Percentiles rank a stretch among this genome's conserved stretches.
These are phyloP conservation scores for Simplicillium aogashimaense DNA, from an alignment of 2,329 filamentous ascomycete genomes.

Conservation along the genomic window DNA sequence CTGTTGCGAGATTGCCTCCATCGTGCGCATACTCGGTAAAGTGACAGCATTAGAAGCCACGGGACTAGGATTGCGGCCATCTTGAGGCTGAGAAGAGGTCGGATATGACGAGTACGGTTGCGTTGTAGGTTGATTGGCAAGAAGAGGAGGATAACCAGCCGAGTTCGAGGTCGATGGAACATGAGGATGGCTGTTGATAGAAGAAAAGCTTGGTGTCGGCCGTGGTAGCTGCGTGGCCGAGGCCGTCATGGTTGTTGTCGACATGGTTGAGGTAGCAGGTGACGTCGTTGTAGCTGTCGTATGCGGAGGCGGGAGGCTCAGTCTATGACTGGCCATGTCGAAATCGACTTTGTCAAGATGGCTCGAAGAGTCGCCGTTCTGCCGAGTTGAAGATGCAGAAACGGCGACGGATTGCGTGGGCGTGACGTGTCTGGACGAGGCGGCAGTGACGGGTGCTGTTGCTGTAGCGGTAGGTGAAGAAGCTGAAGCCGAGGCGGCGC, in stretches of 20 bases:
- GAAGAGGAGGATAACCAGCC: too few relatives aligned
- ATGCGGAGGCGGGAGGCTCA: not conserved
- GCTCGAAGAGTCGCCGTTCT: not conserved
- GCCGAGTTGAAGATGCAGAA: not conserved
- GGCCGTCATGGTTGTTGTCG: not conserved
- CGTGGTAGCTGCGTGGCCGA: not conserved
- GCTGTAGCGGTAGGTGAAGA: not conserved
- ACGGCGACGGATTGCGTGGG: not conserved
- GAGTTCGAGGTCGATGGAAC: not conserved
- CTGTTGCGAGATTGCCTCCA: slow-evolving; percentile 23
- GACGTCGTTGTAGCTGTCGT: not conserved
- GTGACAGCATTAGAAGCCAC: slow-evolving; percentile 20
- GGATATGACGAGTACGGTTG: not conserved
- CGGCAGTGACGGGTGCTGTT: not conserved
- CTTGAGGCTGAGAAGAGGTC: not conserved
- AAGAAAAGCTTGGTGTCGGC: not conserved
- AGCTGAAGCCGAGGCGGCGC: not conserved
- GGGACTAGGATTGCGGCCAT: slow-evolving; percentile 4
- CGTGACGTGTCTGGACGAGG: not conserved
- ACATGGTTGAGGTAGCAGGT: not conserved
- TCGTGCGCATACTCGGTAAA: slow-evolving; percentile 30
- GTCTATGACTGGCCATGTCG: not conserved
- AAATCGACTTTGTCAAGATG: not conserved
- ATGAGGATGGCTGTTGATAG: not conserved
- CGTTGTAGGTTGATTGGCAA: too few relatives aligned